Base-by-base conservation (phyloP, 768 basidiomycete species). In the Russula ochroleuca region DNA sequence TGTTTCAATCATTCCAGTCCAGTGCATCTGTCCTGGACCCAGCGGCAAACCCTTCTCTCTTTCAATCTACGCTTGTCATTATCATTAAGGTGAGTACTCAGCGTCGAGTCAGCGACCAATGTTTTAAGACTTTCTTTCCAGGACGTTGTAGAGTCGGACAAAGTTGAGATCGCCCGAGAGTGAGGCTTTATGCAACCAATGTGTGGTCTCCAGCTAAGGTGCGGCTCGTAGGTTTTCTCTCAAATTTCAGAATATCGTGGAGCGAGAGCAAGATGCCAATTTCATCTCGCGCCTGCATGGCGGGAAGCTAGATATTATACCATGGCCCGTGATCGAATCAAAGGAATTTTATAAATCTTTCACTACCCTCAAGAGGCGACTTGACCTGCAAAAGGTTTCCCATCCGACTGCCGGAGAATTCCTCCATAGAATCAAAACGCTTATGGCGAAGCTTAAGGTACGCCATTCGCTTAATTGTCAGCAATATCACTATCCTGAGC, bases 291-390 rank as follows among this genome's bases (percentile, higher is more conserved):
- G 78, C 1, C 76, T 86, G 1, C 85, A 86, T 61, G 76, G 77
- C 0, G 85, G 85, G 1, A 76, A 77, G 57, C 68, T 86, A 10
- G 77, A 76, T 47, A 86, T 87, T 9, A 77, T 86, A 19, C 85
- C 85, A 6, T 86, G 85, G 85, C 84, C 84, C 0, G 82, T 86
- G 47, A 85, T 86, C 35, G 82, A 83, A 65, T 85, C 84, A 0
- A 78, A 73, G 41, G 79, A 84, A 28, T 86, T 86, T 69, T 86
- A 86, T 63, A 75, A 71, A 3, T 67, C 84, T 25, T 85, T 86
- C 56, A 73, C 75, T 0, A 70, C 72, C 0, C 66, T 86, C 37
- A 83, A 81, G 66, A 73, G 70, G 53, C 73, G 73, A 1, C 70
- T 86, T 5, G 81, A 85, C 63, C 73, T 76, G 45, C 83, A 85